Base-by-base conservation (phyloP, 2,329 filamentous ascomycete genomes). In the Teratosphaeria destructans region DNA sequence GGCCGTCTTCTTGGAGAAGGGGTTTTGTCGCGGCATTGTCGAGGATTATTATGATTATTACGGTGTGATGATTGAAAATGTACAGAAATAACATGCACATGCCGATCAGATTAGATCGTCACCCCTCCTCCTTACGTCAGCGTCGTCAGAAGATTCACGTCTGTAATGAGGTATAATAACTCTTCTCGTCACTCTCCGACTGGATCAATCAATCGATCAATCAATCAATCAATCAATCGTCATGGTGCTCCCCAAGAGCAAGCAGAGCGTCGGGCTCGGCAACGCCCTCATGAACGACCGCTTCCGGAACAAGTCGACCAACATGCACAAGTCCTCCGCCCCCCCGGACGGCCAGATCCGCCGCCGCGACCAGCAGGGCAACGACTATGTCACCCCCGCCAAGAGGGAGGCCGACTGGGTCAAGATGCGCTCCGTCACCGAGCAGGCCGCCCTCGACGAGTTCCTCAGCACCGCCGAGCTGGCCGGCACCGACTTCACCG, bases 371-470 rank as follows among this genome's bases (percentile, higher is more conserved):
- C 70, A 67, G 62, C 58, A 69, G 43, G 65, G 62, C 23, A 63
- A 67, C 19, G 68, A 88, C 80, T 99, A 99, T 74, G 85, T 97
- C 68, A 94, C 90, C 55, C 96, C 95, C 73, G 87, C 89, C 65
- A 86, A 85, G 67, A 86, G 95, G 73, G 92, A 97, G 78, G 94
- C 93, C 39, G 83, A 90, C 67, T 99, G 92, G 91, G 90, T 97
- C 72, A 99, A 97, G 81, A 97, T 99, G 94, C 90, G 93, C 78
- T 96, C 90, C 74, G 89, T 99, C 67, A 99, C 94, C 5, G 90
- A 99, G 79, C 94, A 99, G 76, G 92, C 88, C 66, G 92, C 92
- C 53, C 85, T 99, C 63, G 94, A 99, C 74, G 94, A 99, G 75
- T 99, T 99, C 75, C 79, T 99, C 64, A 89, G 88, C 60, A 99